These are phyloP conservation scores for Raddia distichophylla DNA, from an alignment of 176 grass and related monocot genomes.

Conservation along the genomic window DNA sequence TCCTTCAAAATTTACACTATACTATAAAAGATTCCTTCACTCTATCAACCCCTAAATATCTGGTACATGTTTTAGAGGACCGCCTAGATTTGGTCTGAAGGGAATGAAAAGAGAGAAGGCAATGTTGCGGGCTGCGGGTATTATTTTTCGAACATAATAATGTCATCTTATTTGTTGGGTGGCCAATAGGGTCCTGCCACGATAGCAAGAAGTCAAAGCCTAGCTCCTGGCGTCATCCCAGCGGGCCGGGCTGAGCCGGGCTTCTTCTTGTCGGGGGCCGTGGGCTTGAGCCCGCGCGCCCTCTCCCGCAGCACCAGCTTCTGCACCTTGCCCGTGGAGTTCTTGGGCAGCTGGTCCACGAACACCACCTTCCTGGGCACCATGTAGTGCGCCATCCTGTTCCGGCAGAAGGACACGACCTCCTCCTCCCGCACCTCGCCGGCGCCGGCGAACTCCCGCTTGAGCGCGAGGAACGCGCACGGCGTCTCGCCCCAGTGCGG, in stretches of 20 bases:
- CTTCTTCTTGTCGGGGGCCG: not conserved
- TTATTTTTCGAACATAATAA: too few relatives aligned
- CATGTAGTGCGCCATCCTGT: conserved; percentile 58
- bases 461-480: conserved; percentile 57
- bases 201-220: not conserved
- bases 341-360: conserved; percentile 65
- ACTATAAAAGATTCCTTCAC: too few relatives aligned
- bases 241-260: not conserved
- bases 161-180: not conserved
- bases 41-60: too few relatives aligned
- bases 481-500: conserved; percentile 57
- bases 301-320: conserved; percentile 51
- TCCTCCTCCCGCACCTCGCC: conserved; percentile 52
- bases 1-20: too few relatives aligned
- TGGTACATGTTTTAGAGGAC: too few relatives aligned
- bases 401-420: conserved; percentile 55
- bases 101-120: too few relatives aligned
- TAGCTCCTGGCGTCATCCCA: not conserved
- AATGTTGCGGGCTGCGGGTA: too few relatives aligned
- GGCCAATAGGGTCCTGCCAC: not conserved
- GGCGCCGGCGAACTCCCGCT: conserved; percentile 36
- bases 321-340: conserved; percentile 61
- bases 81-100: too few relatives aligned
- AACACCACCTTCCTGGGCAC: conserved; percentile 71
- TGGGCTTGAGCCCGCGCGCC: conserved; percentile 25